These are phyloP conservation scores for Wickerhamomyces sp. DNA, from an alignment of 1,139 yeast species.

Conservation along the genomic window DNA sequence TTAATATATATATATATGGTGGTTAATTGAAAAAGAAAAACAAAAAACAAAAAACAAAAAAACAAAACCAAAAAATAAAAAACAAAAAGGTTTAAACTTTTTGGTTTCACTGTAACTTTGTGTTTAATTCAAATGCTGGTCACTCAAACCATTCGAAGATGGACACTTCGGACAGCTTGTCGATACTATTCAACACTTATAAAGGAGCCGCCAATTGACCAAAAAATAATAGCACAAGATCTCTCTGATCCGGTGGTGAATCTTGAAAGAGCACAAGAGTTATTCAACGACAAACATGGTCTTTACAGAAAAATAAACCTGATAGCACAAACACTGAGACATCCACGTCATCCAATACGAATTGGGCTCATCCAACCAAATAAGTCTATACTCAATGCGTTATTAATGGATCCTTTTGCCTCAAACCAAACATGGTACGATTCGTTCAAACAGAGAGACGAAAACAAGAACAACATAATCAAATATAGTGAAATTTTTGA, in stretches of 20 bases:
- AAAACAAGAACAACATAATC: constrained; percentile 4
- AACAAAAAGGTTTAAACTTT: too few relatives aligned
- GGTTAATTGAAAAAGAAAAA: too few relatives aligned
- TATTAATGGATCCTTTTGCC: constrained; percentile 23
- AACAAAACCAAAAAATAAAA: too few relatives aligned
- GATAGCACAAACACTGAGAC: constrained; percentile 8
- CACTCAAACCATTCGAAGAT: too few relatives aligned
- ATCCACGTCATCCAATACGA: constrained; percentile 15
- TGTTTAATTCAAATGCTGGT: too few relatives aligned
- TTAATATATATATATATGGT: too few relatives aligned
- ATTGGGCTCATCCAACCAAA: constrained; percentile 21
- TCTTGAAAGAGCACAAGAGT: constrained; percentile 6
- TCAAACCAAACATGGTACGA: constrained; percentile 22
- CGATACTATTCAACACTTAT: neutral
- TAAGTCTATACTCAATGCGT: constrained; percentile 17
- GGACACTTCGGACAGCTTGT: too few relatives aligned
- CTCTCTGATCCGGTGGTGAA: constrained; percentile 11
- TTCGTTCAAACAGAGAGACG: constrained; percentile 11
- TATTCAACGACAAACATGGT: constrained; percentile 17
- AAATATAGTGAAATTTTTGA: constrained; percentile 11
- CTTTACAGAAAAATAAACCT: constrained; percentile 17
- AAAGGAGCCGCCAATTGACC: neutral
- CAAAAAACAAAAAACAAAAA: too few relatives aligned
- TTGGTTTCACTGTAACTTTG: too few relatives aligned
- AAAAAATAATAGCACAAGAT: neutral